Evolutionary conservation across 2,329 filamentous ascomycete genomes (phyloP).

Genomic region (Aureobasidium uvarum): DNA sequence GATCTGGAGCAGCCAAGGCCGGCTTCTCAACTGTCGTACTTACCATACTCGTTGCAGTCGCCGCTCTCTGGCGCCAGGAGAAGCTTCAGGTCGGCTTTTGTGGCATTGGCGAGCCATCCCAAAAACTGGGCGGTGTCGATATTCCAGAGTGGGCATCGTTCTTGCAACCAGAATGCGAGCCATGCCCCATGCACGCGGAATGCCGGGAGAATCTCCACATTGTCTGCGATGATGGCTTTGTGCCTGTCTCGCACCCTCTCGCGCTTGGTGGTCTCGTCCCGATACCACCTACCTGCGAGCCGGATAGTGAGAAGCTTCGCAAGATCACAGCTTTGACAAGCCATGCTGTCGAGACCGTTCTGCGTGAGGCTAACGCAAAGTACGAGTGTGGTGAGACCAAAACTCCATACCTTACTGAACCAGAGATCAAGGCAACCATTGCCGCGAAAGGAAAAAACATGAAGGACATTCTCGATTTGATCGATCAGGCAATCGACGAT

Average conservation of each 20-base stretch:
- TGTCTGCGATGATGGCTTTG: slow-evolving; percentile 81
- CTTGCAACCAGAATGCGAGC: slow-evolving; percentile 79
- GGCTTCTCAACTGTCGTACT: slow-evolving; percentile 70
- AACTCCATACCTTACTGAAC: slow-evolving; percentile 64
- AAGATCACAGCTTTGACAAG: slow-evolving; percentile 85
- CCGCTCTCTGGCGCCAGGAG: slow-evolving; percentile 84
- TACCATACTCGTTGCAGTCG: slow-evolving; percentile 69
- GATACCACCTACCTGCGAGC: slow-evolving; percentile 86
- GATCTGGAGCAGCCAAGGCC: slow-evolving; percentile 52
- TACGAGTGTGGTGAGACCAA: slow-evolving; percentile 81
- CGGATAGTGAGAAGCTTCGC: slow-evolving; percentile 87
- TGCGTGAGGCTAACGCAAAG: slow-evolving; percentile 80
- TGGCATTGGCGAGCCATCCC: slow-evolving; percentile 67
- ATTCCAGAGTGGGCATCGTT: slow-evolving; percentile 71
- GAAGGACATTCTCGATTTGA: slow-evolving; percentile 88
- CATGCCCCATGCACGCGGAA: slow-evolving; percentile 84
- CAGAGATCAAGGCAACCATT: slow-evolving; percentile 74
- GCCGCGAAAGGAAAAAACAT: slow-evolving; percentile 78
- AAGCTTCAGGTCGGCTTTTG: slow-evolving; percentile 97
- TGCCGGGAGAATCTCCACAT: slow-evolving; percentile 78
- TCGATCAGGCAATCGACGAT: slow-evolving; percentile 70
- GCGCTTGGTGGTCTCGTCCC: slow-evolving; percentile 78
- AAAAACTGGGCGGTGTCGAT: slow-evolving; percentile 58
- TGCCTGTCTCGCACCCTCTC: slow-evolving; percentile 79
- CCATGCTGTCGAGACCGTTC: slow-evolving; percentile 72